Base-by-base conservation (phyloP, 345 rosid species). In the Adansonia digitata region DNA sequence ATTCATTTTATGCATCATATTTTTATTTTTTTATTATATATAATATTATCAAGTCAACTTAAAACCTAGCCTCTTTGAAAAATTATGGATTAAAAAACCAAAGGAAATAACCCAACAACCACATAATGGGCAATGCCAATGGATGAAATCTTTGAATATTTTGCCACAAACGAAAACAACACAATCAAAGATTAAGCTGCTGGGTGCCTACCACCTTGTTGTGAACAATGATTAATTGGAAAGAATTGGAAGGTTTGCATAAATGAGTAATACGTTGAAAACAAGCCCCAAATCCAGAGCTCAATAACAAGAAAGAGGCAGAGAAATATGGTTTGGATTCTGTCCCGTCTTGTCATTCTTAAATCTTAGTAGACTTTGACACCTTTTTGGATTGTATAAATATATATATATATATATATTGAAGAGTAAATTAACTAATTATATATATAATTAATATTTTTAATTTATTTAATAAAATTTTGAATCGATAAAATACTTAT, bases 121-220 rank as follows among this genome's bases (percentile, higher is more conserved):
- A 46, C 56, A 27, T 15, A 45, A 45, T 15, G 24, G 22, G 26
- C 5, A 5, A 40, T 22, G 49, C 9, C 31, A 68, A 46, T 27
- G 22, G 55, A 69, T 29, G 72, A 27, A 29, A 69, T 46, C 40
- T 29, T 46, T 69, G 72, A 69, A 69, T 69, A 68, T 27, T 69
- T 26, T 46, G n/a, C 40, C 26, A 2, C 5, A 46, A 69, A 69
- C 6, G 12, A 14, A 66, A 46, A 66, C 42, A 42, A 63, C n/a
- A n/a, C n/a, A n/a, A n/a, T n/a, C n/a, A n/a, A n/a, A n/a, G n/a
- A n/a, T n/a, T n/a, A n/a, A n/a, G n/a, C n/a, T n/a, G n/a, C n/a
- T n/a, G n/a, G 70, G 10, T 22, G 70, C 51, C 70, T 42, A 20
- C 34, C 13, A 34, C 51, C 70, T n/a, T n/a, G n/a, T 59, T 13